Conservation (phyloP, 176 grass and related monocot species). For the Zea mays region DNA sequence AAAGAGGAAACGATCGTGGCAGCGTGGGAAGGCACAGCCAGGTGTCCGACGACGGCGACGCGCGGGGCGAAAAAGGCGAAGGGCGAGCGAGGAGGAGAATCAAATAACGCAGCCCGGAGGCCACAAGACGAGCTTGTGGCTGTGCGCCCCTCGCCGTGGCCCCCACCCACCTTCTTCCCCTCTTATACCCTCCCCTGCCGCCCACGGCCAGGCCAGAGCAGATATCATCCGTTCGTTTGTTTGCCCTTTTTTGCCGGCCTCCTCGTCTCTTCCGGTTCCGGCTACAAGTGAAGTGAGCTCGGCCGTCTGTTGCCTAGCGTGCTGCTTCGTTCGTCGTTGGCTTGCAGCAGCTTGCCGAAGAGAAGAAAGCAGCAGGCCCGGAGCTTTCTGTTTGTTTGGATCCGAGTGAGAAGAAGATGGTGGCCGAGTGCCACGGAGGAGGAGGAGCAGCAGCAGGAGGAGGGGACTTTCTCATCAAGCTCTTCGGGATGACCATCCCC, state of each 20-base stretch:
- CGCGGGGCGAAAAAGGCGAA: conserved; percentile 1
- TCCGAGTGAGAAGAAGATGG: not conserved
- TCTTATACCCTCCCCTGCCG: conserved; percentile 12
- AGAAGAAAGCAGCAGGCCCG: no score
- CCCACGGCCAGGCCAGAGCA: not conserved
- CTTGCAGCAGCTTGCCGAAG: not conserved
- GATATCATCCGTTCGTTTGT: not conserved
- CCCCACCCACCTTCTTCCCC: conserved; percentile 10
- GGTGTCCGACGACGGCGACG: not conserved
- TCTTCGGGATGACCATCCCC: conserved; percentile 73
- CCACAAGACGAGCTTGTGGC: conserved; percentile 67
- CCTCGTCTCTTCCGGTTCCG: not conserved
- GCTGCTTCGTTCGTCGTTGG: not conserved
- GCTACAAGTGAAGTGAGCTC: not conserved
- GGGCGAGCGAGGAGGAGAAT: conserved; percentile 33
- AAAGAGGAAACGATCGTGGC: not conserved
- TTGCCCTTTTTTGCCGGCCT: not conserved
- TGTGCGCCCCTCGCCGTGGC: conserved; percentile 37
- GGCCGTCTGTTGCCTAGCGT: not conserved
- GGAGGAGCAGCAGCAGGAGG: conserved; percentile 30
- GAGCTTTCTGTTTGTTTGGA: no score
- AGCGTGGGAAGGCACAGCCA: not conserved
- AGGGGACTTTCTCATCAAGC: conserved; percentile 55
- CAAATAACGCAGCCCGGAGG: conserved; percentile 58
- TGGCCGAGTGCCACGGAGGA: conserved; percentile 37